A percentile compares a stretch with the other conserved stretches of the same genome.
Evolutionary conservation across 2,329 filamentous ascomycete species (phyloP).

Genomic region (Trichothecium sympodiale): DNA sequence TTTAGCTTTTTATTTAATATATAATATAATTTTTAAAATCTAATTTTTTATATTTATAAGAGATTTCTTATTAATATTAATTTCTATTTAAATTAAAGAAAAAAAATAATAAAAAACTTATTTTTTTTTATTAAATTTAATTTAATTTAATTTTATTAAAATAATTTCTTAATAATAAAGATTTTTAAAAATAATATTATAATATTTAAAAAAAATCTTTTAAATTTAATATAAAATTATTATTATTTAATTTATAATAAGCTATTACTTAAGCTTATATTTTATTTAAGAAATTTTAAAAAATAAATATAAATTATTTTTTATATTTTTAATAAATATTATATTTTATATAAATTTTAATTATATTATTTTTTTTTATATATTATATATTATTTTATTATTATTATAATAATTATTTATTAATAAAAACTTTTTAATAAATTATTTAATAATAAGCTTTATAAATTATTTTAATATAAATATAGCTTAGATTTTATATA

Average conservation of each 20-base stretch:
- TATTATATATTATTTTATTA: neutral
- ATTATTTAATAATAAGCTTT: too few relatives aligned
- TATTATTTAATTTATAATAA: neutral
- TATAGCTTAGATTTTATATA: too few relatives aligned
- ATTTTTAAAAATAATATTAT: neutral
- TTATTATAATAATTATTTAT: slow-evolving; percentile 2
- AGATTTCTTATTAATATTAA: neutral
- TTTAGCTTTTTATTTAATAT: too few relatives aligned
- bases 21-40: neutral
- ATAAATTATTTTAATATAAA: too few relatives aligned
- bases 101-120: too few relatives aligned
- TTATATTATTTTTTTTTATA: slow-evolving; percentile 1
- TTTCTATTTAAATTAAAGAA: neutral
- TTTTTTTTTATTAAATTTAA: too few relatives aligned
- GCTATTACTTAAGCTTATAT: neutral
- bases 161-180: too few relatives aligned
- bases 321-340: neutral
- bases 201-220: too few relatives aligned
- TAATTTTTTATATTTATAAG: neutral
- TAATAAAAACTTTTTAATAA: too few relatives aligned
- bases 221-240: neutral
- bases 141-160: too few relatives aligned
- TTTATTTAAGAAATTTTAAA: slow-evolving; percentile 1
- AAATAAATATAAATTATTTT: too few relatives aligned
- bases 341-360: slow-evolving; percentile 2